Base-by-base conservation (phyloP, 2,329 filamentous ascomycete genomes). In the Colletotrichum sp. region DNA sequence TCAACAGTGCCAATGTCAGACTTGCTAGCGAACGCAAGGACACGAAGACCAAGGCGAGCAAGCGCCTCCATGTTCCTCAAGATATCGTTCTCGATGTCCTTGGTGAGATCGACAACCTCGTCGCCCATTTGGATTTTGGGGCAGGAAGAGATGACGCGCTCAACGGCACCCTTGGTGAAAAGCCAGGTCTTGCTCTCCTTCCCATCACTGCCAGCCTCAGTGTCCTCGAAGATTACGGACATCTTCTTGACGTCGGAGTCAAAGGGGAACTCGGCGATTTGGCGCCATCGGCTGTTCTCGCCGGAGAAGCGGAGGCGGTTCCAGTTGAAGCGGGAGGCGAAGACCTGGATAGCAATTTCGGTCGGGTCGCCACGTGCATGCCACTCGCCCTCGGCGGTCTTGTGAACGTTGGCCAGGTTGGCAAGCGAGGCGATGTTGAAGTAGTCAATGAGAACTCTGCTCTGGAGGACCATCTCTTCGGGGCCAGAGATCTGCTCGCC, bases 221-320 rank as follows among this genome's bases (percentile, higher is more conserved):
- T 79, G 26, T 89, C 83, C 59, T 88, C 80, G 82, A 93, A 94
- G 69, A 95, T 92, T 49, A 94, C 93, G 0, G 93, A 94, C 93
- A 95, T 95, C 80, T 93, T 94, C 86, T 95, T 95, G 77, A 95
- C 90, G 73, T 91, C 91, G 0, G 93, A 95, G 80, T 95, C 93
- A 77, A 95, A 95, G 0, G 93, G 93, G 75, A 93, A 94, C 79
- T 95, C 94, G 2, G 92, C 91, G 28, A 92, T 84, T 78, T 93
- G 87, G 24, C 85, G 86, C 91, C 91, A 93, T 32, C 86, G 80
- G 1, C 89, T 85, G 6, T 84, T 84, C 2, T 90, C 85, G 4
- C 88, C 90, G 0, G 88, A 89, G 78, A 90, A 88, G 10, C 85
- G 85, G 18, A 88, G 85, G 10, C 90, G 88, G 76, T 92, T 92